Percentiles rank a stretch among this genome's conserved stretches.
phyloP scores from a whole-genome alignment of 805 yeast species.

The Zygosaccharomyces pseudorouxii region DNA sequence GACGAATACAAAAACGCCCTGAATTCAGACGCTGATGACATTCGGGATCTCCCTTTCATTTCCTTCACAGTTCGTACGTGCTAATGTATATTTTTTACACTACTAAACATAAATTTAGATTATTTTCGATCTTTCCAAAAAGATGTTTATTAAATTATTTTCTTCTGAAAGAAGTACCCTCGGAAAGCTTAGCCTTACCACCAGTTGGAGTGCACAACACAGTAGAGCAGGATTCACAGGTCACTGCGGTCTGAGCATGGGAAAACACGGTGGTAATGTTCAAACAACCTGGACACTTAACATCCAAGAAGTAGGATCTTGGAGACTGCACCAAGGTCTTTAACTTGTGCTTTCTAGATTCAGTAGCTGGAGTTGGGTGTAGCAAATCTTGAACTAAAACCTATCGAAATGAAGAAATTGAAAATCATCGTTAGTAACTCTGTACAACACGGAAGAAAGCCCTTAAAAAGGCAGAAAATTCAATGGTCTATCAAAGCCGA shows the following conservation, averaged over 20 bases:
- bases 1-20: background rate
- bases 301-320: conserved; percentile 99
- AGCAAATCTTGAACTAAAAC: conserved; percentile 99
- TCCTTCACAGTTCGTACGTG: conserved; percentile 4
- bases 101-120: conserved; percentile 6
- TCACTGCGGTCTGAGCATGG: conserved; percentile 99
- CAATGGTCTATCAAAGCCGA: background rate
- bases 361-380: conserved; percentile 96
- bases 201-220: conserved; percentile 99
- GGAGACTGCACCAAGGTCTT: conserved; percentile 97
- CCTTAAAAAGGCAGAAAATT: background rate
- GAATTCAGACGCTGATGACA: background rate
- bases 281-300: conserved; percentile 99
- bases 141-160: conserved; percentile 52
- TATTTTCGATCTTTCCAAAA: background rate
- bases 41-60: background rate
- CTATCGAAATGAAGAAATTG: conserved; percentile 36
- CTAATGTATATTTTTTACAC: conserved; percentile 7
- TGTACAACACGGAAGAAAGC: background rate
- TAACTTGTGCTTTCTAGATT: conserved; percentile 94
- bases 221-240: conserved; percentile 98
- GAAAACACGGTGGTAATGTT: conserved; percentile 99
- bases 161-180: conserved; percentile 99
- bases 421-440: conserved; percentile 24
- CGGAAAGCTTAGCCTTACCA: conserved; percentile 99